Evolutionary conservation across 371 early-diverging fungal genomes (phyloP).

Genomic region (Mucor lusitanicus): DNA sequence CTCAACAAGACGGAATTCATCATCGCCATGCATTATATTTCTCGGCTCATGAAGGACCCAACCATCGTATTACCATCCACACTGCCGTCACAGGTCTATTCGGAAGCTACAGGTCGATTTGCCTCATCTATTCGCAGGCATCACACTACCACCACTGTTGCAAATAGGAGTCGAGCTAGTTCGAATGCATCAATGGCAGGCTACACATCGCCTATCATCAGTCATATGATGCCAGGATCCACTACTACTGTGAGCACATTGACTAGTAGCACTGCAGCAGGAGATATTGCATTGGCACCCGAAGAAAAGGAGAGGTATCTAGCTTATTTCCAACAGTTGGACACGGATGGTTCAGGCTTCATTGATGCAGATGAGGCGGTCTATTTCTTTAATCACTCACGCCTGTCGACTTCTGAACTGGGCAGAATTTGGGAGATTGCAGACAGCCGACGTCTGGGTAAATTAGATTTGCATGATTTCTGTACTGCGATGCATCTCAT

Average conservation of each 20-base stretch:
- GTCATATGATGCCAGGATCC: neutral
- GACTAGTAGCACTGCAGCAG: neutral
- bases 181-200: neutral
- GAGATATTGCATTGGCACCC: neutral
- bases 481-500: slow-evolving; percentile 25
- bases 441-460: slow-evolving; percentile 11
- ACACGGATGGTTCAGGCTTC: slow-evolving; percentile 4
- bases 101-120: slow-evolving; percentile 40
- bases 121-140: neutral
- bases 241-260: neutral
- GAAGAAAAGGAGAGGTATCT: slow-evolving; percentile 8
- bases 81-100: slow-evolving; percentile 51
- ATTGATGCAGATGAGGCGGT: slow-evolving; percentile 24
- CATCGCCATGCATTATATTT: slow-evolving; percentile 74
- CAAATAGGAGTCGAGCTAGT: neutral
- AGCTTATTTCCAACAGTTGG: slow-evolving; percentile 10
- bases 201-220: slow-evolving; percentile 4
- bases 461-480: slow-evolving; percentile 18
- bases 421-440: slow-evolving; percentile 44
- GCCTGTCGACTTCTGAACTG: slow-evolving; percentile 58
- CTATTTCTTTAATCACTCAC: slow-evolving; percentile 73
- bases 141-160: neutral
- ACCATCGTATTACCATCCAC: slow-evolving; percentile 44
- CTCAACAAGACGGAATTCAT: slow-evolving; percentile 66
- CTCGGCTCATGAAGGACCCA: slow-evolving; percentile 58